Evolutionary conservation across 2,329 filamentous ascomycete genomes (phyloP), one percentile per base, ranked within the genome.

Genomic region (Calonectria hawksworthii): DNA sequence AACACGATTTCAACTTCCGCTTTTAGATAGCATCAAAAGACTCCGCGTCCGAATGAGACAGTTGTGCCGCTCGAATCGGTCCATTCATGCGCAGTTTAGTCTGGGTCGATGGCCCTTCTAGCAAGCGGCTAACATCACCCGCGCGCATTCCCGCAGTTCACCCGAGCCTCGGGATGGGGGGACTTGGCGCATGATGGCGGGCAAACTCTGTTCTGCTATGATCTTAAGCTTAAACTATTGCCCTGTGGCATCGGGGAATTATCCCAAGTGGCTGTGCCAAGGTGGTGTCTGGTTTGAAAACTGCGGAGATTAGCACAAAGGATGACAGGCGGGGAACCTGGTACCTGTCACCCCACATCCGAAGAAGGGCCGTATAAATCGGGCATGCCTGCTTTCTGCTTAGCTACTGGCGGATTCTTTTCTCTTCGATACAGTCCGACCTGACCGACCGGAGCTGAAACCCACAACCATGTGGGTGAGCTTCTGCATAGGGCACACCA

Each of bases 271-370:
- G 56, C 56, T 41, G 54, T 8, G 56, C 56, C 56, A 63, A 63
- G 56, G 56, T 41, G 34, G 7, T 13, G 14, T 41, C 23, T 63
- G 34, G 56, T 11, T 21, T 23, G 36, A 44, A 63, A 23, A 26
- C 21, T 41, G 44, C 44, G 26, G 34, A 63, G 56, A 41, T 28
- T 23, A 11, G 7, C 3, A 38, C 32, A 7, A 34, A 21, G 56
- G 34, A 36, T 63, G 56, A 63, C 32, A 63, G 56, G 56, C 56
- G 56, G 56, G 56, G 56, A 63, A 63, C 56, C 56, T 26, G 56
- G 56, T 63, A 5, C 56, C 18, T 38, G 23, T 63, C 38, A 41
- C 56, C 56, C 56, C 56, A 63, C 56, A 63, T 41, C 36, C 38
- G 56, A 47, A 47, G 44, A 63, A 63, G 56, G 56, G 56, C 56